Percentiles rank a stretch among this genome's conserved stretches.
Conservation (phyloP, 2,329 filamentous ascomycete genomes). For the Penicillium sp. region DNA sequence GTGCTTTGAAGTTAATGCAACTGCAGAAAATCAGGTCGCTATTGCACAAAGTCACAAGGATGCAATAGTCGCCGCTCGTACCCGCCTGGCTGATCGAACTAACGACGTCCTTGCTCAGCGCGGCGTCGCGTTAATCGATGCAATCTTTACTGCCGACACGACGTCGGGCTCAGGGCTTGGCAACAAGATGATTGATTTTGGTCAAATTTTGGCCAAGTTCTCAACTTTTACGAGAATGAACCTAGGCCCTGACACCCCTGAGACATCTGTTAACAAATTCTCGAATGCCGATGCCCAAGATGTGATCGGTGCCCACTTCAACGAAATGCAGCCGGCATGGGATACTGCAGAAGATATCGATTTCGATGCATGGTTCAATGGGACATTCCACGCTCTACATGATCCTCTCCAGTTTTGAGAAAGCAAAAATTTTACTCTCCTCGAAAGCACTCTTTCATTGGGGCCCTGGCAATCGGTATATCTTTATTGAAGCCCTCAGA, state of each 20-base stretch:
- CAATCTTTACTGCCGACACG: conserved; percentile 18
- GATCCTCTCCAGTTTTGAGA: not conserved
- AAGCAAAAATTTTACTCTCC: no score
- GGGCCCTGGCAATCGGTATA: no score
- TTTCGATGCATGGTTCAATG: conserved; percentile 23
- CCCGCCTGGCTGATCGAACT: conserved; percentile 16
- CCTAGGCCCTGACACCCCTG: conserved; percentile 9
- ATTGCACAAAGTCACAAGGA: conserved; percentile 17
- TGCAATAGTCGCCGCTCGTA: conserved; percentile 18
- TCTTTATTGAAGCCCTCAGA: no score
- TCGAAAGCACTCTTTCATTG: not conserved
- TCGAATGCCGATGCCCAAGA: conserved; percentile 9
- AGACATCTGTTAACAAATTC: conserved; percentile 12
- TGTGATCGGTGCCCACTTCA: conserved; percentile 9
- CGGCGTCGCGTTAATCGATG: conserved; percentile 22
- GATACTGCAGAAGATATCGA: conserved; percentile 18
- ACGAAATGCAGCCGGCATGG: conserved; percentile 17
- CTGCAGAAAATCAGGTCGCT: conserved; percentile 9
- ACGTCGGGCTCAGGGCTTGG: conserved; percentile 2
- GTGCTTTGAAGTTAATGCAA: conserved; percentile 21
- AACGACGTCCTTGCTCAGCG: conserved; percentile 21
- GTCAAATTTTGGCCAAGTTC: conserved; percentile 18
- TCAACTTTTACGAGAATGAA: conserved; percentile 17
- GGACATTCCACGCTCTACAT: conserved; percentile 18
- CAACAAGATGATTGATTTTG: conserved; percentile 14